Evolutionary conservation across 75 land plant species (phyloP).

Genomic region (Larix kaempferi): DNA sequence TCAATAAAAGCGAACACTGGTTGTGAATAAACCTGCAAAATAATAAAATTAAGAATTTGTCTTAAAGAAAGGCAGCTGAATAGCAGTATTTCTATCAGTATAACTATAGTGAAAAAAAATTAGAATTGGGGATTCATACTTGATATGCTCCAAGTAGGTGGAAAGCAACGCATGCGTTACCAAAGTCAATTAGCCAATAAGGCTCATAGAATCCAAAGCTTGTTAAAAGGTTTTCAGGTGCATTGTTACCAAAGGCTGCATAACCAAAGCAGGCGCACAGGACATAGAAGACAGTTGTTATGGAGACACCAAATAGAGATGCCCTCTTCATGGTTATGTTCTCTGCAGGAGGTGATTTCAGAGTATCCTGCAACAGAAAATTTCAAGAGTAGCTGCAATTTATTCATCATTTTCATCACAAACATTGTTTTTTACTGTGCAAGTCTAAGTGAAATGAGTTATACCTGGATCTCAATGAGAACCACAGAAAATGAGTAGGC

Average conservation of each 20-base stretch:
- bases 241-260: conserved; percentile 23
- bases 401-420: neutral
- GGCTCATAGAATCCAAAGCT: conserved; percentile 24
- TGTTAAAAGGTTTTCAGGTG: conserved; percentile 18
- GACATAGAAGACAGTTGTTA: conserved; percentile 17
- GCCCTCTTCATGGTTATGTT: conserved; percentile 20
- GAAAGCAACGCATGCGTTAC: conserved; percentile 20
- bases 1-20: conserved; percentile 39
- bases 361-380: conserved; percentile 11
- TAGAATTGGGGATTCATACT: neutral
- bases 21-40: conserved; percentile 31
- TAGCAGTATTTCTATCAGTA: no score
- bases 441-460: conserved; percentile 10
- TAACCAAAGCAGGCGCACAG: conserved; percentile 19
- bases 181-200: conserved; percentile 19
- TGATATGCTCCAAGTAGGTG: conserved; percentile 25
- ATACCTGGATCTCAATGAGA: conserved; percentile 31
- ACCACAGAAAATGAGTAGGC: conserved; percentile 28
- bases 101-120: no score
- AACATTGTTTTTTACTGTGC: conserved; percentile 1
- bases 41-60: no score
- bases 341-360: conserved; percentile 22
- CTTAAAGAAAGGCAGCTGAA: no score
- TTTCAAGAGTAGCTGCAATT: neutral
- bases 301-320: neutral